These are phyloP conservation scores for Chlorella sp. DNA, from an alignment of 139 green algal genomes.

Conservation along the genomic window DNA sequence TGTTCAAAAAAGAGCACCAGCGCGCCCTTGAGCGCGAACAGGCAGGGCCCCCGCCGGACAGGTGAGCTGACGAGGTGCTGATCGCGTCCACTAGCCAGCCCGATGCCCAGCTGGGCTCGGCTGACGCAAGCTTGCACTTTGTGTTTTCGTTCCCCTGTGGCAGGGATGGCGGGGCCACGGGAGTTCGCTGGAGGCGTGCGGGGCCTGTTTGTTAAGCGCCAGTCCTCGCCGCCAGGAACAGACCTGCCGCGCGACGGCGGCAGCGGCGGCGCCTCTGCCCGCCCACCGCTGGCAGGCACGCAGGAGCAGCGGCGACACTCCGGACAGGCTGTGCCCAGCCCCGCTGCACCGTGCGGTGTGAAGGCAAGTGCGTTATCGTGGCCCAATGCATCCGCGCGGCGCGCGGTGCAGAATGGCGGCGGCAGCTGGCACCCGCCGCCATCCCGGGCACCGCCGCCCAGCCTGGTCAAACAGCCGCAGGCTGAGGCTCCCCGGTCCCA, in stretches of 20 bases:
- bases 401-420: background rate
- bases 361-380: background rate
- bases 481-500: background rate
- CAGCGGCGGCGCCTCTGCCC: background rate
- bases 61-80: no score
- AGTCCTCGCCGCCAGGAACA: no score
- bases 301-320: background rate
- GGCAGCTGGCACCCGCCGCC: background rate
- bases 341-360: background rate
- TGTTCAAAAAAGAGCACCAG: no score
- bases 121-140: no score
- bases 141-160: no score
- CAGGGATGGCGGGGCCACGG: no score
- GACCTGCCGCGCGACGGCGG: background rate
- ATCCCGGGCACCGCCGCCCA: background rate
- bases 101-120: no score
- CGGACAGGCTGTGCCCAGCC: background rate
- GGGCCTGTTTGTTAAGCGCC: no score
- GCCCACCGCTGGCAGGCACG: background rate
- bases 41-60: no score
- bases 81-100: no score
- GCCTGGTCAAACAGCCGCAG: background rate
- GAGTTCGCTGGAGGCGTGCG: no score
- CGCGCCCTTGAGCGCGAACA: no score
- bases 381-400: background rate